Conservation (phyloP, 1,284 basidiomycete genomes). For the Ceratobasidium sp. region DNA sequence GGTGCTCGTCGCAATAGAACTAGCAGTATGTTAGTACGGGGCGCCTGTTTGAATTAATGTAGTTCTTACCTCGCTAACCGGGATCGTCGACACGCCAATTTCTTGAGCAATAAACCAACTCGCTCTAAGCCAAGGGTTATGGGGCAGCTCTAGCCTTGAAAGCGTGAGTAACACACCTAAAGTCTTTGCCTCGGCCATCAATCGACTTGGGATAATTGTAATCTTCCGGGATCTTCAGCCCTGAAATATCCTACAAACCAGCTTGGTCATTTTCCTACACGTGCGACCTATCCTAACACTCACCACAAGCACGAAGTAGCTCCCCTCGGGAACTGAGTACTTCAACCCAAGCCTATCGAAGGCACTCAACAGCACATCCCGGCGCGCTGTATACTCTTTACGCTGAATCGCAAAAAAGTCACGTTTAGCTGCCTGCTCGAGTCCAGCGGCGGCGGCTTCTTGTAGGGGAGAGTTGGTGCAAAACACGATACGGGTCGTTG, state of each 20-base stretch:
- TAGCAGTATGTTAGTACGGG: conserved; percentile 56
- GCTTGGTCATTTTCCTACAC: conserved; percentile 44
- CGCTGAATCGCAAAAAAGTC: conserved; percentile 87
- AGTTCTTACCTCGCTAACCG: conserved; percentile 86
- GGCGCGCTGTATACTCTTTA: conserved; percentile 85
- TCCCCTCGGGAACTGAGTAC: conserved; percentile 90
- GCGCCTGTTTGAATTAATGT: background rate
- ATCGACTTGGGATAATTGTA: conserved; percentile 87
- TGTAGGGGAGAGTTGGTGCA: conserved; percentile 93
- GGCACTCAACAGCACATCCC: conserved; percentile 77
- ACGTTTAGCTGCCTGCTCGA: conserved; percentile 80
- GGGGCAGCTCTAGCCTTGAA: conserved; percentile 47
- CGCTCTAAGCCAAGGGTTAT: conserved; percentile 65
- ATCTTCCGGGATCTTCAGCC: conserved; percentile 83
- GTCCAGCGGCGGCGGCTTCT: conserved; percentile 90
- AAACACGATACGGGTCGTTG: conserved; percentile 94
- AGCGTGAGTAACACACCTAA: conserved; percentile 69
- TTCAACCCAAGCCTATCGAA: conserved; percentile 90
- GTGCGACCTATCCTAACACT: conserved; percentile 51
- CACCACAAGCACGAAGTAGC: conserved; percentile 91
- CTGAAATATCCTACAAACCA: conserved; percentile 79
- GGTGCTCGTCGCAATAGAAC: conserved; percentile 93
- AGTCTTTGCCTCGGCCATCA: conserved; percentile 87
- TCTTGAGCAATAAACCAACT: conserved; percentile 94
- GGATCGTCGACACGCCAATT: conserved; percentile 91